Evolutionary conservation across 1,284 basidiomycete genomes (phyloP).

Genomic region (Vanrija humicola): DNA sequence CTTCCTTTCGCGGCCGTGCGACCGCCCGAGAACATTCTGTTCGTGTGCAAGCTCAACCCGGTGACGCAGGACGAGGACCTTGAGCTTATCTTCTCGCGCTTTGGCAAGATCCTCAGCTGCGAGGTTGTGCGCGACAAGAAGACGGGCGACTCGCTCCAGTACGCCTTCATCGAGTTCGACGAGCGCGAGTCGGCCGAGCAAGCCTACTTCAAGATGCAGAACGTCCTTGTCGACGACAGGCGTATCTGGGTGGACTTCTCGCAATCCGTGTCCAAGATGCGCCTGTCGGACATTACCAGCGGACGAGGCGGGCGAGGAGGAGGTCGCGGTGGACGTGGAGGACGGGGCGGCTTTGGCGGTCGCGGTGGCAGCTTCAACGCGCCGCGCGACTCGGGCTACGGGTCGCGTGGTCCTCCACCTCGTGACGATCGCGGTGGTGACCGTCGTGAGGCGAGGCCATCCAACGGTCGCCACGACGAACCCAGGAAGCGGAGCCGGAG

Average conservation of each 20-base stretch:
- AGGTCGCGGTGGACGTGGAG: constrained; percentile 19
- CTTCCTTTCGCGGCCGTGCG: constrained; percentile 96
- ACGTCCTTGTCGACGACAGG: constrained; percentile 96
- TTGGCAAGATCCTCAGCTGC: constrained; percentile 92
- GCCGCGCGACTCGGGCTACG: constrained; percentile 10
- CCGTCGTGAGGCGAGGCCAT: constrained; percentile 17
- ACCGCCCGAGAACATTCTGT: constrained; percentile 96
- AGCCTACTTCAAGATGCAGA: constrained; percentile 99
- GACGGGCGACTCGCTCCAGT: constrained; percentile 93
- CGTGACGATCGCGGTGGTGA: constrained; percentile 7
- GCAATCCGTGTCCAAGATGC: constrained; percentile 72
- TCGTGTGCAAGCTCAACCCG: constrained; percentile 97
- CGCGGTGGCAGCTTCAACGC: constrained; percentile 19
- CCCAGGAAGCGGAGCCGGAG: constrained; percentile 22
- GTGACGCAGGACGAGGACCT: constrained; percentile 94
- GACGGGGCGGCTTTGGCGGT: constrained; percentile 27
- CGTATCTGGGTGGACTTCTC: constrained; percentile 99
- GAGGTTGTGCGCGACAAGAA: constrained; percentile 95
- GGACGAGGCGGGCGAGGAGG: constrained; percentile 27
- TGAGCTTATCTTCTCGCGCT: constrained; percentile 94
- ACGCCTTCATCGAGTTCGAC: constrained; percentile 98
- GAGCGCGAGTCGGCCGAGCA: constrained; percentile 87
- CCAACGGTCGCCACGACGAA: constrained; percentile 13
- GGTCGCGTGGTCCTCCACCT: constrained; percentile 5
- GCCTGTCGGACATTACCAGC: constrained; percentile 47